Conservation (phyloP, 257 asterid genomes). For the Perilla frutescens region DNA sequence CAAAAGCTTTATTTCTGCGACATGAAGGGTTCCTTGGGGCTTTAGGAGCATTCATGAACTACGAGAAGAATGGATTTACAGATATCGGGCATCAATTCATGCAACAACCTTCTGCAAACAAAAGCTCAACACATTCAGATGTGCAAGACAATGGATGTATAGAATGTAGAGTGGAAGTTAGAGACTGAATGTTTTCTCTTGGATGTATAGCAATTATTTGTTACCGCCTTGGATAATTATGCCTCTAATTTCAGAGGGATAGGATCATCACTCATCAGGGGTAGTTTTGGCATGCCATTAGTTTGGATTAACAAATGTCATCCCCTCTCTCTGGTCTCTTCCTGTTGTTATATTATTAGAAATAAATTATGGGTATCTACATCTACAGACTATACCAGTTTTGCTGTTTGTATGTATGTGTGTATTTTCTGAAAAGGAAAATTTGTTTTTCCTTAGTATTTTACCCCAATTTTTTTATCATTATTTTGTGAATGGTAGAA, state of each 20-base stretch:
- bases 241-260: slow-evolving; percentile 20
- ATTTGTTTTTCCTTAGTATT: too few relatives aligned
- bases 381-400: too few relatives aligned
- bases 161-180: slow-evolving; percentile 56
- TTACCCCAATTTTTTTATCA: too few relatives aligned
- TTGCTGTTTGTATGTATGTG: too few relatives aligned
- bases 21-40: slow-evolving; percentile 95
- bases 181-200: slow-evolving; percentile 13
- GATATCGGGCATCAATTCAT: slow-evolving; percentile 41
- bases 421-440: too few relatives aligned
- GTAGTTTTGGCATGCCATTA: neutral
- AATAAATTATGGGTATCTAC: too few relatives aligned
- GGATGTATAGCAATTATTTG: slow-evolving; percentile 27
- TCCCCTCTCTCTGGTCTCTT: neutral
- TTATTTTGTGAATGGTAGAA: too few relatives aligned
- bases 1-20: slow-evolving; percentile 82
- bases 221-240: slow-evolving; percentile 20
- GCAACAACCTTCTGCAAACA: slow-evolving; percentile 34
- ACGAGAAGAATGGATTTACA: slow-evolving; percentile 47
- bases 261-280: neutral
- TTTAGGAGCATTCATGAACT: slow-evolving; percentile 73
- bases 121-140: neutral
- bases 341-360: neutral
- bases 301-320: too few relatives aligned
- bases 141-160: slow-evolving; percentile 40